Percentiles rank a stretch among this genome's conserved stretches.
These are phyloP conservation scores for Aspergillus aculeatus DNA, from an alignment of 2,329 filamentous ascomycete genomes.

Conservation along the genomic window DNA sequence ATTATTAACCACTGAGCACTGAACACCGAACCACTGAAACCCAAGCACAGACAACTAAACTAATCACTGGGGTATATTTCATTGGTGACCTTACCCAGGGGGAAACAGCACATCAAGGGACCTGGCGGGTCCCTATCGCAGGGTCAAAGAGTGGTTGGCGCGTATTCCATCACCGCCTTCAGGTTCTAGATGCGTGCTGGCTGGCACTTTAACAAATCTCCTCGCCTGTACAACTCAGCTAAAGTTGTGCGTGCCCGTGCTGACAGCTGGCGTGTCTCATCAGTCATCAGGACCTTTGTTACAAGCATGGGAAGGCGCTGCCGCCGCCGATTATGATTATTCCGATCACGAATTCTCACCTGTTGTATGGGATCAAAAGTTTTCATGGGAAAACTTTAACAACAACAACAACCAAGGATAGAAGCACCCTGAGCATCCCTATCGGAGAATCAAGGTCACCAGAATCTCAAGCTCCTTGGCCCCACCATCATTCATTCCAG, in stretches of 20 bases:
- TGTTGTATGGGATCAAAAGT: not conserved
- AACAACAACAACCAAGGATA: not conserved
- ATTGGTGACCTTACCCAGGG: not conserved
- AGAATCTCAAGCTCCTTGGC: not conserved
- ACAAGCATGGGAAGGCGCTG: not conserved
- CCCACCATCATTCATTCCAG: not conserved
- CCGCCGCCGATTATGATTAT: no score
- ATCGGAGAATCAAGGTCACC: not conserved
- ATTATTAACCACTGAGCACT: no score
- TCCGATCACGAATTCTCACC: not conserved
- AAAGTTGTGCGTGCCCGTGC: not conserved
- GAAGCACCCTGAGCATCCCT: not conserved
- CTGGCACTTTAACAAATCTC: not conserved
- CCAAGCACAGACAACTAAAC: not conserved
- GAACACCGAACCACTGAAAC: no score
- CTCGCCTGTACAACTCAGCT: conserved; percentile 5
- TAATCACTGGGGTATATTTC: not conserved
- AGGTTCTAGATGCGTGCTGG: not conserved
- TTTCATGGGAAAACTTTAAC: not conserved
- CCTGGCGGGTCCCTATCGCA: not conserved
- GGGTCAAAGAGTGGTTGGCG: not conserved
- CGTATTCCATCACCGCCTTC: not conserved
- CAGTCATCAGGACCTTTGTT: not conserved
- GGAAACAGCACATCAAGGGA: not conserved
- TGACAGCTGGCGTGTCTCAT: conserved; percentile 4